These are phyloP conservation scores for Xylaria palmicola DNA, from an alignment of 495 filamentous ascomycete species.

Conservation along the genomic window DNA sequence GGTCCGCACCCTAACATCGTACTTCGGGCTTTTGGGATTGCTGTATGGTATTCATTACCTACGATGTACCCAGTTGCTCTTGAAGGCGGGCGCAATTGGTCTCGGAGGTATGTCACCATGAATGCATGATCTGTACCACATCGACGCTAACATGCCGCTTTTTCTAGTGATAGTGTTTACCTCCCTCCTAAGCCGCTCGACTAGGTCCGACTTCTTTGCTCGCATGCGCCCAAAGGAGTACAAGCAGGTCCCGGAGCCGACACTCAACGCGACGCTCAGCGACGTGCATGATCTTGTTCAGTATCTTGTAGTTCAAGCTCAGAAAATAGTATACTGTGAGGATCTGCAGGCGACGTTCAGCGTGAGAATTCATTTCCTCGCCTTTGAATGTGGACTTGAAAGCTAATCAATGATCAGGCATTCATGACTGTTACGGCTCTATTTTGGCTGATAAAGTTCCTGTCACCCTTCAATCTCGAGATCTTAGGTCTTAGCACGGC, in stretches of 20 bases:
- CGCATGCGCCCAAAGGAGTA: constrained; percentile 4
- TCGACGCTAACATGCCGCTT: not conserved
- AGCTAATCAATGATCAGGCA: not conserved
- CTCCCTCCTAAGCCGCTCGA: constrained; percentile 3
- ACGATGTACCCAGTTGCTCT: not conserved
- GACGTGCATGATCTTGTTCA: constrained; percentile 7
- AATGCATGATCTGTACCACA: not conserved
- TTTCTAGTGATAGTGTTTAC: not conserved
- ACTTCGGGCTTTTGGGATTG: not conserved
- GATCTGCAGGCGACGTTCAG: not conserved
- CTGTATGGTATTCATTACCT: not conserved
- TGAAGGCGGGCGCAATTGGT: not conserved
- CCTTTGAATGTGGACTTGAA: not conserved
- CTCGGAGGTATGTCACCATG: not conserved
- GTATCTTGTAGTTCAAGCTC: not conserved
- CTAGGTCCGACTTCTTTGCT: not conserved
- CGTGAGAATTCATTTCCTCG: not conserved
- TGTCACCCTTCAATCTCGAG: not conserved
- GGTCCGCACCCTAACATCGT: not conserved
- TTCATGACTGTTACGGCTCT: not conserved
- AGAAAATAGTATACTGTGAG: constrained; percentile 6
- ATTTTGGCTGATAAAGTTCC: not conserved
- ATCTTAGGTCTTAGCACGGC: not conserved
- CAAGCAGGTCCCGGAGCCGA: not conserved
- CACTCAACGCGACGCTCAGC: constrained; percentile 1